Conservation (phyloP, 352 stramenopile species). For the Globisporangium heterothallicum region DNA sequence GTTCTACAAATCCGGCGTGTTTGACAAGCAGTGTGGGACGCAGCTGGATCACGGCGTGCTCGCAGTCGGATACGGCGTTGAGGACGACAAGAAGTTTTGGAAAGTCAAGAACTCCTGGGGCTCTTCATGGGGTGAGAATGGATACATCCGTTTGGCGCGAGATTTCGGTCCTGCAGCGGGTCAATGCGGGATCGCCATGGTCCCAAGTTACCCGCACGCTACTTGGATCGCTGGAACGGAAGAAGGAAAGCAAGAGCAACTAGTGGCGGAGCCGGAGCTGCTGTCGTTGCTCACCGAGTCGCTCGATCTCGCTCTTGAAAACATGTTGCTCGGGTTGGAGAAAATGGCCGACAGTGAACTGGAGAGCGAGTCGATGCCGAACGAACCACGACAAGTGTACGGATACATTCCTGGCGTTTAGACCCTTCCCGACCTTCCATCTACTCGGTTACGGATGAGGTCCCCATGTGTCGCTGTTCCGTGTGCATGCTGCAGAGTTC, state of each 20-base stretch:
- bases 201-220: slow-evolving; percentile 22
- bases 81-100: slow-evolving; percentile 69
- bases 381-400: slow-evolving; percentile 5
- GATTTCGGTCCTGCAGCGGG: slow-evolving; percentile 24
- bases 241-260: background rate
- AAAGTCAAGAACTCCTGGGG: slow-evolving; percentile 98
- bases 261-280: background rate
- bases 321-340: slow-evolving; percentile 4
- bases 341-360: background rate
- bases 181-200: slow-evolving; percentile 26
- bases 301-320: slow-evolving; percentile 5
- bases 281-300: background rate
- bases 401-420: slow-evolving; percentile 10
- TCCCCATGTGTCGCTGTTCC: too few species aligned
- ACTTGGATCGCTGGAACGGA: background rate
- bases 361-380: background rate
- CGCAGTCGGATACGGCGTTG: slow-evolving; percentile 91
- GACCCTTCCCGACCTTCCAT: too few species aligned
- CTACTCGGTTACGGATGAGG: too few species aligned
- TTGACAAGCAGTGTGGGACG: slow-evolving; percentile 60
- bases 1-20: slow-evolving; percentile 94
- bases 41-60: slow-evolving; percentile 96
- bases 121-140: slow-evolving; percentile 89
- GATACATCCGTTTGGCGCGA: slow-evolving; percentile 91
- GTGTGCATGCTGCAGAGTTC: too few species aligned